Percentiles rank a stretch among this genome's conserved stretches.
Evolutionary conservation across 2,329 filamentous ascomycete species (phyloP).

Genomic region (Epichloe festucae): DNA sequence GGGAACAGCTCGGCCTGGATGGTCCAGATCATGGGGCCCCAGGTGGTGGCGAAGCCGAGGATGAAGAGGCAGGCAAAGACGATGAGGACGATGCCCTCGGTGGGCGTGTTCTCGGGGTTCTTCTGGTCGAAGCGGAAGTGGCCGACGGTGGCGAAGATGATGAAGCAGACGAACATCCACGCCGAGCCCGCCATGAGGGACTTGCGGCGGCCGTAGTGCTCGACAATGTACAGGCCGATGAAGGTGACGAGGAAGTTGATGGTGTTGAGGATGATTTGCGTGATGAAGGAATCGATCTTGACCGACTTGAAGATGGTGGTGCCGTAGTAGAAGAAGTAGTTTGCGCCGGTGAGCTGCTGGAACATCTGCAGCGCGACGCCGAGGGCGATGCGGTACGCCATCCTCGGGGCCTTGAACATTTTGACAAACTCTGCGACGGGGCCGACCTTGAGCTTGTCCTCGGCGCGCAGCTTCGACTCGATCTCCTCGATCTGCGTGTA

Average conservation of each 20-base stretch:
- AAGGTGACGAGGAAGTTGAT: slow-evolving; percentile 59
- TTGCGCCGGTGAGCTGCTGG: slow-evolving; percentile 56
- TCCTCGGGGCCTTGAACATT: slow-evolving; percentile 51
- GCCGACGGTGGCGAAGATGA: slow-evolving; percentile 41
- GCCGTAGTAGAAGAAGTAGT: slow-evolving; percentile 54
- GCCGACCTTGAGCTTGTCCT: slow-evolving; percentile 26
- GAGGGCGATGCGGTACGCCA: slow-evolving; percentile 48
- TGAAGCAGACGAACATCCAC: slow-evolving; percentile 49
- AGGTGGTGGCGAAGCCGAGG: slow-evolving; percentile 32
- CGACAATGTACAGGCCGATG: slow-evolving; percentile 56
- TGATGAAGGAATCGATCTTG: slow-evolving; percentile 46
- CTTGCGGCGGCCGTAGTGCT: slow-evolving; percentile 51
- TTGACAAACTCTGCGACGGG: slow-evolving; percentile 35
- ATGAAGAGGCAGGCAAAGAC: slow-evolving; percentile 52
- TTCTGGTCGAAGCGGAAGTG: slow-evolving; percentile 31
- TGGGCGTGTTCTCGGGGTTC: slow-evolving; percentile 20
- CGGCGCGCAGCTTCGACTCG: slow-evolving; percentile 37
- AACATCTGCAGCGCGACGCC: slow-evolving; percentile 50
- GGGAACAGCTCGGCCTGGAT: slow-evolving; percentile 47
- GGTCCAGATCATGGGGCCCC: slow-evolving; percentile 37
- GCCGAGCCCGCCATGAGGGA: slow-evolving; percentile 48
- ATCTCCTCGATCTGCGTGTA: slow-evolving; percentile 40
- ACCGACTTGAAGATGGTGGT: slow-evolving; percentile 37
- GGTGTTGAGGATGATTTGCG: slow-evolving; percentile 52
- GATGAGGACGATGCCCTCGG: slow-evolving; percentile 46